A percentile compares a stretch with the other conserved stretches of the same genome.
These are phyloP conservation scores for Aspergillus fumigatiaffinis DNA, from an alignment of 2,329 filamentous ascomycete genomes.

Conservation along the genomic window DNA sequence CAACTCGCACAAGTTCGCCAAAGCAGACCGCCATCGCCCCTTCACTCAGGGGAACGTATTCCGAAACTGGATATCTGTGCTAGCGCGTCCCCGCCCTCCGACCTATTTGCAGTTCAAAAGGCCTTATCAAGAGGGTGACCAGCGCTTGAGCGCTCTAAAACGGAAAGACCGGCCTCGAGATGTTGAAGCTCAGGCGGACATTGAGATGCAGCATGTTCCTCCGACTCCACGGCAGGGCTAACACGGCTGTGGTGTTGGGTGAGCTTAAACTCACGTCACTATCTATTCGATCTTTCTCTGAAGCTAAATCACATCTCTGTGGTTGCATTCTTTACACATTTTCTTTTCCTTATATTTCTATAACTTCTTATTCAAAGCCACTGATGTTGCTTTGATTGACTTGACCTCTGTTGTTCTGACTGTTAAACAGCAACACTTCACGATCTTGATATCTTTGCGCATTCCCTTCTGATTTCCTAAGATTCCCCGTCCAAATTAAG, in stretches of 20 bases:
- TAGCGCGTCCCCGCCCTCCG: conserved; percentile 78
- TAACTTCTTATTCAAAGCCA: conserved; percentile 7
- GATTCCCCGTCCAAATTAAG: neutral
- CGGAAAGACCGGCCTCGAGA: conserved; percentile 49
- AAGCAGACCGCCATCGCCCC: conserved; percentile 84
- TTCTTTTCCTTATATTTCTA: conserved; percentile 14
- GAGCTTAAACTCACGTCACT: neutral
- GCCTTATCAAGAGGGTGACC: conserved; percentile 73
- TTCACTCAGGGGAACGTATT: conserved; percentile 74
- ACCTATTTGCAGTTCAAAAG: conserved; percentile 87
- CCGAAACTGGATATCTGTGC: conserved; percentile 76
- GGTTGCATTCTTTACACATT: conserved; percentile 11
- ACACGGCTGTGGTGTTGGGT: conserved; percentile 5
- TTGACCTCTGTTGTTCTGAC: conserved; percentile 5
- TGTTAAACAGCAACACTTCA: neutral
- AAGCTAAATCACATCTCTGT: neutral
- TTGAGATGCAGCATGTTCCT: conserved; percentile 70
- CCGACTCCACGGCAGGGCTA: conserved; percentile 19
- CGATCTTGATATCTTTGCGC: neutral
- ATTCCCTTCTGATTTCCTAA: neutral
- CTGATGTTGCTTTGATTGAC: conserved; percentile 3
- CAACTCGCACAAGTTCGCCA: conserved; percentile 91
- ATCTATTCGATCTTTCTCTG: neutral
- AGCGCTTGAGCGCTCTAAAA: conserved; percentile 66
- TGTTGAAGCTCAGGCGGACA: conserved; percentile 50